Conservation (phyloP, 495 filamentous ascomycete species). For the Rostrohypoxylon terebratum region DNA sequence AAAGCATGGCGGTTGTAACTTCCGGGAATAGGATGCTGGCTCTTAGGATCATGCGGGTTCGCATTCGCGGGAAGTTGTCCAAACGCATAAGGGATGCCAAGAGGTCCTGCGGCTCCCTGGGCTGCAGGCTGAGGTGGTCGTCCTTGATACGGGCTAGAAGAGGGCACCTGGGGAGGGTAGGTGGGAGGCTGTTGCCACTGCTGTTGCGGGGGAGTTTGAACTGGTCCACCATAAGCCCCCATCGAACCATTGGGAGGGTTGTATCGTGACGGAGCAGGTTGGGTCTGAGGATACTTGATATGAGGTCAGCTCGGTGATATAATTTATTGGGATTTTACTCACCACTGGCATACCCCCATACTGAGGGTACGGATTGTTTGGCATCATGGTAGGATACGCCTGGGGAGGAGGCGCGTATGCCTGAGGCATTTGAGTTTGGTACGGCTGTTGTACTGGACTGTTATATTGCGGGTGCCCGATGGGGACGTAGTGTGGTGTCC, state of each 20-base stretch:
- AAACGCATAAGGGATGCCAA: slow-evolving; percentile 74
- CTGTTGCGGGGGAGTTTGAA: slow-evolving; percentile 53
- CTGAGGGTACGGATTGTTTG: slow-evolving; percentile 54
- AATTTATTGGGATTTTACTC: slow-evolving; percentile 31
- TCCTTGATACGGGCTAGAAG: slow-evolving; percentile 40
- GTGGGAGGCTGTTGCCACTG: slow-evolving; percentile 49
- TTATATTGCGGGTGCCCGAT: slow-evolving; percentile 57
- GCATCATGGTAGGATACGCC: slow-evolving; percentile 55
- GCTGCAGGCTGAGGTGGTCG: slow-evolving; percentile 49
- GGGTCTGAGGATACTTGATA: slow-evolving; percentile 46
- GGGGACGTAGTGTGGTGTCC: slow-evolving; percentile 63
- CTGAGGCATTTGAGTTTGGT: slow-evolving; percentile 51
- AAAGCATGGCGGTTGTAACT: slow-evolving; percentile 86
- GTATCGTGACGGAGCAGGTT: slow-evolving; percentile 49
- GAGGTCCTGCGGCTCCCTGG: slow-evolving; percentile 49
- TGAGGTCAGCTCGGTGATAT: slow-evolving; percentile 28
- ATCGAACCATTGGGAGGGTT: slow-evolving; percentile 53
- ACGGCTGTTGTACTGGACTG: slow-evolving; percentile 53
- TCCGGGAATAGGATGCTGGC: slow-evolving; percentile 80
- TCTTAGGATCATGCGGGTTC: slow-evolving; percentile 73
- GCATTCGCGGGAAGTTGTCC: slow-evolving; percentile 79
- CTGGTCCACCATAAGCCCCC: slow-evolving; percentile 56
- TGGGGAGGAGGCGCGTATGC: slow-evolving; percentile 51
- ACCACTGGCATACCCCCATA: slow-evolving; percentile 54
- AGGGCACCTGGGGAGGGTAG: slow-evolving; percentile 42